These are phyloP conservation scores for Colletotrichum sp. DNA, from an alignment of 2,329 filamentous ascomycete genomes.

Conservation along the genomic window DNA sequence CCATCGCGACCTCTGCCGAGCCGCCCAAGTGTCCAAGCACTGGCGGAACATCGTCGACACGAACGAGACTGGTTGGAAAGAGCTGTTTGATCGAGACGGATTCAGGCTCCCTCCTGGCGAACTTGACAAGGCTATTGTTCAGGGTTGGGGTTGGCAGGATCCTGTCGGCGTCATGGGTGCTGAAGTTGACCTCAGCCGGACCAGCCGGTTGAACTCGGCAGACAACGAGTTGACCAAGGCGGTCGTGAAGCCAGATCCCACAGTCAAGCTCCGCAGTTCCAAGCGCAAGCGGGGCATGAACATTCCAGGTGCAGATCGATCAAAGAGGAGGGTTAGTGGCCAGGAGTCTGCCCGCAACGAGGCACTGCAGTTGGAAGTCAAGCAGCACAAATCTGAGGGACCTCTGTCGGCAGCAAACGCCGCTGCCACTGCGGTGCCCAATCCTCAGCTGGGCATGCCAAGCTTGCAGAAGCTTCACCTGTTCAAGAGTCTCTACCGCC, in stretches of 20 bases:
- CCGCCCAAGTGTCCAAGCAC: slow-evolving; percentile 90
- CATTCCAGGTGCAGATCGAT: slow-evolving; percentile 51
- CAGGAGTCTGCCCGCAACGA: slow-evolving; percentile 52
- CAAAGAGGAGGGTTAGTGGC: slow-evolving; percentile 57
- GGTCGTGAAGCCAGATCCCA: slow-evolving; percentile 44
- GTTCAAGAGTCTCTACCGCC: slow-evolving; percentile 94
- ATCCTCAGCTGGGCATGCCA: slow-evolving; percentile 79
- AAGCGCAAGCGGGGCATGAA: slow-evolving; percentile 62
- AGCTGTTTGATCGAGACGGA: slow-evolving; percentile 84
- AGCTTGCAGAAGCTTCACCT: slow-evolving; percentile 85
- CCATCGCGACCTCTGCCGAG: slow-evolving; percentile 83
- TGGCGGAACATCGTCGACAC: slow-evolving; percentile 92
- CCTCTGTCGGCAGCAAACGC: slow-evolving; percentile 86
- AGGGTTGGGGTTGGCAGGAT: slow-evolving; percentile 98
- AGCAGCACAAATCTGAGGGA: slow-evolving; percentile 72
- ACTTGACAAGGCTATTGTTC: slow-evolving; percentile 80
- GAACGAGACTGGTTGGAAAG: slow-evolving; percentile 96
- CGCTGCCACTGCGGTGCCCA: slow-evolving; percentile 81
- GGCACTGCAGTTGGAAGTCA: slow-evolving; percentile 42
- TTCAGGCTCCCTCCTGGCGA: slow-evolving; percentile 82
- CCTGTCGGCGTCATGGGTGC: slow-evolving; percentile 76
- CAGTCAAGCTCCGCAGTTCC: slow-evolving; percentile 51
- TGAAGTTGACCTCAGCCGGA: slow-evolving; percentile 79
- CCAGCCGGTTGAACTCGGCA: slow-evolving; percentile 55
- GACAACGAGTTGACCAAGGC: slow-evolving; percentile 55